A percentile compares a stretch with the other conserved stretches of the same genome.
Evolutionary conservation across 495 filamentous ascomycete genomes (phyloP).

Genomic region (Xylaria grammica): DNA sequence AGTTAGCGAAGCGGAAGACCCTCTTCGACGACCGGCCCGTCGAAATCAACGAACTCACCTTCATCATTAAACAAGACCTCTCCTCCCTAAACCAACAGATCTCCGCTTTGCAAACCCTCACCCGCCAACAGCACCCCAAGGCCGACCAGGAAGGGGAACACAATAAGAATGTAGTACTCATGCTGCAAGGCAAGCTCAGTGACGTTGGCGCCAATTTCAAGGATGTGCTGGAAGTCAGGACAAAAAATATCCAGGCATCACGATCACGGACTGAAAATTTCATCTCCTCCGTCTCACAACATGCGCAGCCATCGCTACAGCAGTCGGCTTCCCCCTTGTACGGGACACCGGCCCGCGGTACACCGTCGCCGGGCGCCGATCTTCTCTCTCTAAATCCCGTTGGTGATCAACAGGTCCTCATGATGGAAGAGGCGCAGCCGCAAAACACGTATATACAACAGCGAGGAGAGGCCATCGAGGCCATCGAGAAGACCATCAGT

Average conservation of each 20-base stretch:
- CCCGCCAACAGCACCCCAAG: conserved; percentile 71
- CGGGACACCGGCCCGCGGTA: conserved; percentile 71
- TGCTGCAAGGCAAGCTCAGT: conserved; percentile 92
- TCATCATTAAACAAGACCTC: conserved; percentile 90
- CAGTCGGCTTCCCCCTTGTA: conserved; percentile 85
- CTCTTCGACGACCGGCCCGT: conserved; percentile 96
- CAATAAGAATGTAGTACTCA: conserved; percentile 94
- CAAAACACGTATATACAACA: conserved; percentile 90
- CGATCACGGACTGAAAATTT: conserved; percentile 93
- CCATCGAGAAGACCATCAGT: conserved; percentile 92
- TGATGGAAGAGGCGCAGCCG: conserved; percentile 92
- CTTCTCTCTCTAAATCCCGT: conserved; percentile 86
- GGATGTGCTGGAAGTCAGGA: conserved; percentile 93
- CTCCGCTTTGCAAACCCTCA: conserved; percentile 73
- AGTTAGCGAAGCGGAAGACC: conserved; percentile 93
- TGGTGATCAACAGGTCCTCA: conserved; percentile 84
- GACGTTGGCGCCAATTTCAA: conserved; percentile 95
- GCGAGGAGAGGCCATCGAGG: conserved; percentile 93
- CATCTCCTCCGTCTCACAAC: conserved; percentile 83
- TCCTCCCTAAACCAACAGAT: conserved; percentile 89
- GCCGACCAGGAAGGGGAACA: conserved; percentile 91
- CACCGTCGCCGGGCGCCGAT: conserved; percentile 65
- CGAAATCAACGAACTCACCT: conserved; percentile 95
- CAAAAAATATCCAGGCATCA: conserved; percentile 97
- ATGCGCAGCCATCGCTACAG: conserved; percentile 60